These are phyloP conservation scores for Acer campestre DNA, from an alignment of 345 rosid species.

Conservation along the genomic window DNA sequence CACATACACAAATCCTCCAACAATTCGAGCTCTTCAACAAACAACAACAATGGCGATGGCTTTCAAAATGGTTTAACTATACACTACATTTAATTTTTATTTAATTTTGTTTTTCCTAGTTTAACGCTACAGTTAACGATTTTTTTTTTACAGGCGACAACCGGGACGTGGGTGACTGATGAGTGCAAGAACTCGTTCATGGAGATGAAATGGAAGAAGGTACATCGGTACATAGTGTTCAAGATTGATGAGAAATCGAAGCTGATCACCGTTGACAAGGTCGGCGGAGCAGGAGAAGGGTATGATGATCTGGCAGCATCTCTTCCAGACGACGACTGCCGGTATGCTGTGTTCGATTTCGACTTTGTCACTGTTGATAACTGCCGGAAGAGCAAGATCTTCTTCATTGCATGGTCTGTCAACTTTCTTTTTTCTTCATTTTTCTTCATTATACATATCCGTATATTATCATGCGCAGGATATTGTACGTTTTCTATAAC, in stretches of 20 bases:
- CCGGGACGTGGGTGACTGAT: slow-evolving; percentile 89
- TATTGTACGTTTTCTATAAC: too few relatives aligned
- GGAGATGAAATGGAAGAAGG: slow-evolving; percentile 98
- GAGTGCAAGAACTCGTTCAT: slow-evolving; percentile 88
- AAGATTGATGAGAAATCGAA: slow-evolving; percentile 93
- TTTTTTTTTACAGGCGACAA: slow-evolving; percentile 62
- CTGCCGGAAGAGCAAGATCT: slow-evolving; percentile 98
- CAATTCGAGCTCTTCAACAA: background rate
- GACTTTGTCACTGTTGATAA: slow-evolving; percentile 93
- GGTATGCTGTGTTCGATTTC: slow-evolving; percentile 91
- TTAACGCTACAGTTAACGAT: too few relatives aligned
- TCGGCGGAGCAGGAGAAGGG: slow-evolving; percentile 82
- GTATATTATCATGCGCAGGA: background rate
- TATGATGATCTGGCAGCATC: slow-evolving; percentile 78
- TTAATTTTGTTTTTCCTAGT: background rate
- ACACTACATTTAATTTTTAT: background rate
- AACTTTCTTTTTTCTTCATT: background rate
- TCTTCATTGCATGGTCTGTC: slow-evolving; percentile 93
- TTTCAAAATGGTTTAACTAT: slow-evolving; percentile 78
- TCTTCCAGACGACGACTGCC: slow-evolving; percentile 81
- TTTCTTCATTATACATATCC: background rate
- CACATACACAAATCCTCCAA: background rate
- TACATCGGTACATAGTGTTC: slow-evolving; percentile 79
- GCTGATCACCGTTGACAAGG: slow-evolving; percentile 85
- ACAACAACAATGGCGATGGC: slow-evolving; percentile 88